Evolutionary conservation across 345 rosid genomes (phyloP), one percentile per base, ranked within the genome.

Genomic region (Erysimum cheiranthoides): DNA sequence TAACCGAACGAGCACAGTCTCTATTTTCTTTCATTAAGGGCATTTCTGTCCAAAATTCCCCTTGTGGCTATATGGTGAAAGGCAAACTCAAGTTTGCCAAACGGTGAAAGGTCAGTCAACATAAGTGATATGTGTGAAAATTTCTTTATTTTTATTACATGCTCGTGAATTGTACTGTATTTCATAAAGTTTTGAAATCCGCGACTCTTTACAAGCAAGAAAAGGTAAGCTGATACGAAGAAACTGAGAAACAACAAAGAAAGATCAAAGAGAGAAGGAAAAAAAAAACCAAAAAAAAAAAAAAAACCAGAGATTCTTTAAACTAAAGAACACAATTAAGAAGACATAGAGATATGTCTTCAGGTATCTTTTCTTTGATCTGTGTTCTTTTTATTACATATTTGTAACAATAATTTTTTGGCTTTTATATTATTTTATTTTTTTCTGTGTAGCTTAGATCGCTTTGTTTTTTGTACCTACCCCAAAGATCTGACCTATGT

Each of bases 301-400:
- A 6, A 39, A 16, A 30, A 45, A 21, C 47, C 36, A 32, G 10
- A 71, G 49, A 60, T 21, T 17, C 18, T 18, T 39, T 14, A 30
- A 27, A 47, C 58, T 7, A 32, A 31, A 35, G 57, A 45, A 40
- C 17, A 43, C 53, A 12, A 66, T 11, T 3, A 31, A 66, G 59
- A 31, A 66, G 59, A 34, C 9, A 57, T 14, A 5, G 25, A 6
- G 31, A 6, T 16, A 25, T 67, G 13, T 14, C 17, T 28, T 57
- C 16, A 70, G 59, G 68, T 61, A 47, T 36, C 25, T 61, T 16
- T 14, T 32, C 21, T 61, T 30, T 71, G 54, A 30, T 71, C 9
- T 56, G 27, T 56, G 28, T 18, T 60, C 34, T 43, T 17, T 9
- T 5, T 5, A 12, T 7, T 30, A 46, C 21, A 21, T 8, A 5